These are phyloP conservation scores for Ganoderma multipileum DNA, from an alignment of 1,284 basidiomycete genomes.

Conservation along the genomic window DNA sequence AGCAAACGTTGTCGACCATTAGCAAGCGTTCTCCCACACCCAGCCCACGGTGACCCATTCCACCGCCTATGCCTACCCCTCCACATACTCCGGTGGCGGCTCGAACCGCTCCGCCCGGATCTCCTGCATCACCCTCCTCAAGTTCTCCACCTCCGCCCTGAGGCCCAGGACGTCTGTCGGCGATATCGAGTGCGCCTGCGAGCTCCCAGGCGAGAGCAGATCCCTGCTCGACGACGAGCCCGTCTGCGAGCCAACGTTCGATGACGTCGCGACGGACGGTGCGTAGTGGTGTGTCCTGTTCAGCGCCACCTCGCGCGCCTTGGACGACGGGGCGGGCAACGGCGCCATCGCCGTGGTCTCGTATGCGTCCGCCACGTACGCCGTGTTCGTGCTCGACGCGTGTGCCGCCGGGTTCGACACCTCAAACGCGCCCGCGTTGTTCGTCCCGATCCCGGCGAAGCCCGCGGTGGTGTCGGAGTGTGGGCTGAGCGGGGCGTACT, in stretches of 20 bases:
- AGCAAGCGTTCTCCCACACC: neutral
- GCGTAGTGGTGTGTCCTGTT: slow-evolving; percentile 20
- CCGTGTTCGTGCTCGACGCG: neutral
- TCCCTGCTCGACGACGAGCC: slow-evolving; percentile 29
- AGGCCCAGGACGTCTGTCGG: slow-evolving; percentile 33
- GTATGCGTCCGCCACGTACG: neutral
- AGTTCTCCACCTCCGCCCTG: slow-evolving; percentile 37
- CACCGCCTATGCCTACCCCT: neutral
- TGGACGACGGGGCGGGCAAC: slow-evolving; percentile 16
- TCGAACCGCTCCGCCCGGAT: slow-evolving; percentile 34
- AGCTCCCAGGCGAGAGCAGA: slow-evolving; percentile 24
- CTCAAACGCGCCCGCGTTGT: neutral
- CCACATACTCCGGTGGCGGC: slow-evolving; percentile 33
- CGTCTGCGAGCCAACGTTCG: neutral
- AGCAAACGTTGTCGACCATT: neutral
- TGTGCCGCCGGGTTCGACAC: neutral
- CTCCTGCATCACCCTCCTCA: slow-evolving; percentile 37
- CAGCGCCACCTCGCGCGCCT: slow-evolving; percentile 27
- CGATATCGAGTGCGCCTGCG: slow-evolving; percentile 22
- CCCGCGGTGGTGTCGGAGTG: slow-evolving; percentile 8
- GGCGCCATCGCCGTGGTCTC: neutral
- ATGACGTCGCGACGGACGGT: slow-evolving; percentile 10
- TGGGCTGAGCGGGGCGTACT: neutral
- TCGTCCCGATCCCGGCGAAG: slow-evolving; percentile 8
- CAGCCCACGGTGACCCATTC: neutral